Evolutionary conservation across 495 filamentous ascomycete genomes (phyloP), one percentile per base, ranked within the genome.

Genomic region (Aspergillus coremiiformis): DNA sequence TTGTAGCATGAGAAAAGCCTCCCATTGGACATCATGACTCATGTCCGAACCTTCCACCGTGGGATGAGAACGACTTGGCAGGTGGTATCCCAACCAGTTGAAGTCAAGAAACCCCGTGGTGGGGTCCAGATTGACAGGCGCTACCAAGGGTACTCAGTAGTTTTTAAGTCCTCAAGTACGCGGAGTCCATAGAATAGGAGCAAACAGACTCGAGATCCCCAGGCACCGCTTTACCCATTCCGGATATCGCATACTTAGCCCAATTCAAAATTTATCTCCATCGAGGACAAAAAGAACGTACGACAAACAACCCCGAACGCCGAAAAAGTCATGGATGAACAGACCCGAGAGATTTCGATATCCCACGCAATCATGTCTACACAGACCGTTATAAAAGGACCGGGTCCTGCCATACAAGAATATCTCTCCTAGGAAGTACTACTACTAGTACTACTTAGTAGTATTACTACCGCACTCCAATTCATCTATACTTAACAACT

Each of bases 231-330:
- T n/a, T 53, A 22, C 55, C 51, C 9, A 20, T 27, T 54, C 20
- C n/a, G 39, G 51, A 54, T 49, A 58, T 23, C 55, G 41, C 55
- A 58, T 54, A 50, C 47, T 50, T 46, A 55, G 47, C 29, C 20
- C 47, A 51, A 45, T 57, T 50, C 42, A 4, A 19, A 12, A 12
- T 39, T 9, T 9, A 39, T 4, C 4, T 19, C 35, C 3, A 9
- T 4, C 15, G 3, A 17, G 4, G 37, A 5, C 1, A 3, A 41
- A 41, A 5, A n/a, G n/a, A n/a, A n/a, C n/a, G n/a, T n/a, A n/a
- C n/a, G n/a, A n/a, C n/a, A n/a, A n/a, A n/a, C n/a, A n/a, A n/a
- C n/a, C n/a, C n/a, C n/a, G n/a, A n/a, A n/a, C n/a, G n/a, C n/a
- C n/a, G n/a, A n/a, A n/a, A n/a, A n/a, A n/a, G n/a, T n/a, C n/a